Conservation (phyloP, 768 basidiomycete genomes). For the Mycena crocata region DNA sequence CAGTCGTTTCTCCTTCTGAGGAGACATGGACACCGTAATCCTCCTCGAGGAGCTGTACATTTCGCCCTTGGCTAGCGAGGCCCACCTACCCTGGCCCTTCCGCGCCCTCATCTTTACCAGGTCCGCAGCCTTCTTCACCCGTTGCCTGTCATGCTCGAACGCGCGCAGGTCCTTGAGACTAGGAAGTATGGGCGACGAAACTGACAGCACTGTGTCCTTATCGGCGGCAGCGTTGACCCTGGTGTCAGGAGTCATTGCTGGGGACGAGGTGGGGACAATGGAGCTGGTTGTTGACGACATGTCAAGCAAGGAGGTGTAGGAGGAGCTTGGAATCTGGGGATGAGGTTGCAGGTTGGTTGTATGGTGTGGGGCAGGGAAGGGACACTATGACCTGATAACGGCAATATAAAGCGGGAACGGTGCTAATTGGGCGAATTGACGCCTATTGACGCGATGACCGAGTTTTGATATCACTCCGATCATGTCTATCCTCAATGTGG, state of each 20-base stretch:
- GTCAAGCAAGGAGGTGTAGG: conserved; percentile 11
- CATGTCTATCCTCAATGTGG: conserved; percentile 5
- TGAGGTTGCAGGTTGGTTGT: conserved; percentile 26
- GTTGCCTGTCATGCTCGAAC: conserved; percentile 62
- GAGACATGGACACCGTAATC: conserved; percentile 17
- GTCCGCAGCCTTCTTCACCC: conserved; percentile 57
- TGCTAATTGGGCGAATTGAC: conserved; percentile 8
- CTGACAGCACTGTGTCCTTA: conserved; percentile 30
- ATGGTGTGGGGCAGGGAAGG: neutral
- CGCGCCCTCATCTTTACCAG: conserved; percentile 49
- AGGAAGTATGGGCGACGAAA: conserved; percentile 30
- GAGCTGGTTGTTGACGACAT: conserved; percentile 31
- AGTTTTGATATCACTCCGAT: conserved; percentile 28
- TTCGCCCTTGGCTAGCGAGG: conserved; percentile 30
- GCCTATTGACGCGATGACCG: too few relatives aligned
- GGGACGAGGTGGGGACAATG: conserved; percentile 14
- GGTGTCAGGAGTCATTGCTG: conserved; percentile 25
- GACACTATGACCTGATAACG: conserved; percentile 9
- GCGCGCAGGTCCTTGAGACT: conserved; percentile 57
- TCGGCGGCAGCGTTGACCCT: conserved; percentile 26
- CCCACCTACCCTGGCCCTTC: conserved; percentile 41
- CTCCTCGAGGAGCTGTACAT: conserved; percentile 28
- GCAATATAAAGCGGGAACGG: conserved; percentile 6
- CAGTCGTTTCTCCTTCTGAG: conserved; percentile 35
- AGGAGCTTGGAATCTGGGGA: conserved; percentile 24